A percentile compares a stretch with the other conserved stretches of the same genome.
Evolutionary conservation across 495 filamentous ascomycete genomes (phyloP).

Genomic region (Pyrenula aspistea): DNA sequence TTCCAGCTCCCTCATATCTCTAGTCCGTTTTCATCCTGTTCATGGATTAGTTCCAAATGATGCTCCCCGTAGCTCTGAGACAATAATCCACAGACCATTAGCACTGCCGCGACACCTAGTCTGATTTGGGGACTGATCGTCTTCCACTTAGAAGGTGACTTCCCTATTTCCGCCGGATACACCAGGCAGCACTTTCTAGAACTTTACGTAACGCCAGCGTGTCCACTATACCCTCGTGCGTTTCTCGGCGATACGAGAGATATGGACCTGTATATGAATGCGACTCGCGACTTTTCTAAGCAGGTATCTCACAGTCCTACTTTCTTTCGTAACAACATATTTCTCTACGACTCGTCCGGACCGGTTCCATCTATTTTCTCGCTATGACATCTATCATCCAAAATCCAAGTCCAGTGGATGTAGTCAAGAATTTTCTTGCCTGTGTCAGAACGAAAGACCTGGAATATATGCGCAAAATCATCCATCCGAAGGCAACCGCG

Average conservation of each 20-base stretch:
- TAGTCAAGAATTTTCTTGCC: background rate
- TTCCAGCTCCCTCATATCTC: background rate
- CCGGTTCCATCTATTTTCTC: background rate
- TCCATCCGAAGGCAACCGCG: background rate
- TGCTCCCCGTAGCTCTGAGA: background rate
- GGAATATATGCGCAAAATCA: background rate
- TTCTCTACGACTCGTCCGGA: background rate
- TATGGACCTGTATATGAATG: too few species aligned
- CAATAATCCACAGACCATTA: background rate
- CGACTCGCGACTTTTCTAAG: too few species aligned
- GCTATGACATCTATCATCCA: background rate
- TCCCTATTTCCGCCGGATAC: background rate
- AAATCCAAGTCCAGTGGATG: background rate
- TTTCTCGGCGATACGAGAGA: too few species aligned
- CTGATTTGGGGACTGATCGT: background rate
- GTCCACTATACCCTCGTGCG: too few species aligned
- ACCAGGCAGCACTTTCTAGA: too few species aligned
- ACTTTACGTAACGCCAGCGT: too few species aligned
- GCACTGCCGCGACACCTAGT: background rate
- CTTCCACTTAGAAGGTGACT: background rate
- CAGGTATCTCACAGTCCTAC: background rate
- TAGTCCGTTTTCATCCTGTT: background rate
- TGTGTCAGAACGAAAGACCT: background rate
- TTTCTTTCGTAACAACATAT: background rate
- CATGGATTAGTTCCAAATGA: background rate